phyloP scores from a whole-genome alignment of 768 basidiomycete genomes.

The Mycena vitilis region DNA sequence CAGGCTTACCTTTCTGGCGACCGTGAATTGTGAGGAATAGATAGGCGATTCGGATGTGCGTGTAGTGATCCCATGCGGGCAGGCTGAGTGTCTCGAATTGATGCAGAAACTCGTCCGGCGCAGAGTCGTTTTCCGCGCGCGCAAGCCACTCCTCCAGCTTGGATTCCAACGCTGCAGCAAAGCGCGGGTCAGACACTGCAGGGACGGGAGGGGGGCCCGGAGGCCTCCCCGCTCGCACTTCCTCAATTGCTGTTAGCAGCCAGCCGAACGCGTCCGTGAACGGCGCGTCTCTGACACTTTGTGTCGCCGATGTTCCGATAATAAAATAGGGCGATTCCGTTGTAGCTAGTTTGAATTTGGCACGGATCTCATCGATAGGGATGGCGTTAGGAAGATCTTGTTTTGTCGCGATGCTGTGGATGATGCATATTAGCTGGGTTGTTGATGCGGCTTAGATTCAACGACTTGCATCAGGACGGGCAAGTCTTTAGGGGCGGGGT shows the following conservation, averaged over 20 bases:
- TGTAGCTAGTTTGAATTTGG: conserved; percentile 44
- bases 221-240: conserved; percentile 32
- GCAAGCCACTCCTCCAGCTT: conserved; percentile 52
- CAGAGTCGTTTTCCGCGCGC: conserved; percentile 44
- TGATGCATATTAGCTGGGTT: neutral
- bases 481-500: conserved; percentile 24
- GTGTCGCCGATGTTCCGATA: conserved; percentile 40
- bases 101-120: conserved; percentile 48
- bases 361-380: conserved; percentile 60
- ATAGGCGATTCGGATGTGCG: conserved; percentile 59
- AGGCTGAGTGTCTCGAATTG: conserved; percentile 49
- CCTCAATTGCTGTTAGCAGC: conserved; percentile 48
- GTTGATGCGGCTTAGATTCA: neutral
- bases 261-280: conserved; percentile 55
- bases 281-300: conserved; percentile 40
- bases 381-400: conserved; percentile 67
- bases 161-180: conserved; percentile 42
- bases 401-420: conserved; percentile 66
- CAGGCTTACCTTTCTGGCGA: conserved; percentile 52
- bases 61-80: conserved; percentile 62
- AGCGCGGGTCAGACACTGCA: conserved; percentile 32
- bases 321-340: conserved; percentile 43
- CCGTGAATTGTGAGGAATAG: conserved; percentile 53
- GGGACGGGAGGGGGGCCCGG: neutral
- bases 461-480: conserved; percentile 49